Percentiles rank a stretch among this genome's conserved stretches.
phyloP scores from a whole-genome alignment of 2,329 filamentous ascomycete species.

The Stagonosporopsis vannaccii region DNA sequence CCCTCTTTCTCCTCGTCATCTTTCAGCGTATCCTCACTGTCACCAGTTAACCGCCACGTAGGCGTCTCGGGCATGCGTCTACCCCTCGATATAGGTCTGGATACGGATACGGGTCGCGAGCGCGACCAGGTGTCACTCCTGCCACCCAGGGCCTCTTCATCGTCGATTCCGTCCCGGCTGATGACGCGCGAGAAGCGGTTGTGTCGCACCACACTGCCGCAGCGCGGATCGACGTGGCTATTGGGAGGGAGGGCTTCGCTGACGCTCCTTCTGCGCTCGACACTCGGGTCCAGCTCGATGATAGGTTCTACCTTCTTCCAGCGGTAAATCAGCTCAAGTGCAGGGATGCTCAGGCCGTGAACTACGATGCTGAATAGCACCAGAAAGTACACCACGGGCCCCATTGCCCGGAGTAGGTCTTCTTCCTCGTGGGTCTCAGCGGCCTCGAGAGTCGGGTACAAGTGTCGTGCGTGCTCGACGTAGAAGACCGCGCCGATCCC shows the following conservation, averaged over 20 bases:
- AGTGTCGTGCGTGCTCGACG: constrained; percentile 54
- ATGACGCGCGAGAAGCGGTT: constrained; percentile 53
- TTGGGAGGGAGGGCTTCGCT: constrained; percentile 52
- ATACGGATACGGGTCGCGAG: not conserved
- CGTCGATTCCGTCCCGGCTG: not conserved
- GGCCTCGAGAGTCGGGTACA: constrained; percentile 53
- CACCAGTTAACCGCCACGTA: not conserved
- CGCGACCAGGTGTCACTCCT: not conserved
- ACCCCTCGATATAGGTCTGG: not conserved
- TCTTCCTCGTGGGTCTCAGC: constrained; percentile 53
- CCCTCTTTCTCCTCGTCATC: constrained; percentile 3
- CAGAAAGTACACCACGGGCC: constrained; percentile 57
- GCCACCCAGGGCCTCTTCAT: not conserved
- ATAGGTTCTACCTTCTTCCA: constrained; percentile 54
- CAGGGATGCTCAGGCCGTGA: constrained; percentile 59
- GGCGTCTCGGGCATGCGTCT: not conserved
- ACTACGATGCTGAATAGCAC: constrained; percentile 57
- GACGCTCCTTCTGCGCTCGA: constrained; percentile 49
- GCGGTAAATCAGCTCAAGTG: constrained; percentile 51
- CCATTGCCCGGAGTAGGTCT: constrained; percentile 50
- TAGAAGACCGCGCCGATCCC: constrained; percentile 56
- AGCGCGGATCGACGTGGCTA: constrained; percentile 40
- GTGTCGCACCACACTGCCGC: constrained; percentile 49
- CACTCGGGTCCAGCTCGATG: constrained; percentile 45
- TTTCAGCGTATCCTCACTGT: constrained; percentile 3